Evolutionary conservation across 257 asterid genomes (phyloP), one percentile per base, ranked within the genome.

Genomic region (Verbascum thapsus): DNA sequence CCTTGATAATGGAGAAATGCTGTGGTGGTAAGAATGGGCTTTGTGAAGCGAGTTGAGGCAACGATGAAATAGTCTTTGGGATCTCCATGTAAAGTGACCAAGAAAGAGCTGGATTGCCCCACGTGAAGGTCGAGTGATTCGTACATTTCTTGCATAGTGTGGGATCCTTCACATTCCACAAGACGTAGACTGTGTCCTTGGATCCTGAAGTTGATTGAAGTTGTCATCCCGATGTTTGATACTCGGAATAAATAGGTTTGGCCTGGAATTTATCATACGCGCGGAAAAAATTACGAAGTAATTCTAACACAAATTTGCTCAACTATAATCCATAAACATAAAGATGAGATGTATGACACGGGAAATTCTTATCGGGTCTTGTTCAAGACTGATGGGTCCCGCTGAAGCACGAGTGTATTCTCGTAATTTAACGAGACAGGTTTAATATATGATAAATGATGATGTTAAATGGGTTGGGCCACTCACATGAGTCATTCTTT

Each of bases 111-210:
- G 16, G 96, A 85, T 73, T 91, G 98, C 6, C 98, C 98, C 0
- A 75, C 87, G 10, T 88, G 96, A 72, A 91, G 50, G 61, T 91
- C 98, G 3, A 91, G 72, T 0, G 98, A 85, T 6, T 78, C 94
- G 54, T 84, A 88, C 0, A 12, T 58, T 40, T 77, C 84, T 37
- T 85, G 96, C 70, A 69, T 16, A 0, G 94, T 82, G 69, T 88
- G 95, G 0, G 94, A 74, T 15, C 98, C 96, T 74, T 91, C 96
- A n/a, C 80, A 81, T 75, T 88, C 98, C 18, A 91, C 91, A 32
- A 91, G 74, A n/a, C 0, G 56, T 38, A 91, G 34, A 0, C 23
- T 64, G 70, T 91, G 98, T 2, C 82, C 87, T 66, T 91, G 98
- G 54, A 85, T 84, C 53, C 91, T 74, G 37, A 88, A 72, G 83